Evolutionary conservation across 352 stramenopile species (phyloP), one percentile per base, ranked within the genome.

Genomic region (Globisporangium cederbergense): DNA sequence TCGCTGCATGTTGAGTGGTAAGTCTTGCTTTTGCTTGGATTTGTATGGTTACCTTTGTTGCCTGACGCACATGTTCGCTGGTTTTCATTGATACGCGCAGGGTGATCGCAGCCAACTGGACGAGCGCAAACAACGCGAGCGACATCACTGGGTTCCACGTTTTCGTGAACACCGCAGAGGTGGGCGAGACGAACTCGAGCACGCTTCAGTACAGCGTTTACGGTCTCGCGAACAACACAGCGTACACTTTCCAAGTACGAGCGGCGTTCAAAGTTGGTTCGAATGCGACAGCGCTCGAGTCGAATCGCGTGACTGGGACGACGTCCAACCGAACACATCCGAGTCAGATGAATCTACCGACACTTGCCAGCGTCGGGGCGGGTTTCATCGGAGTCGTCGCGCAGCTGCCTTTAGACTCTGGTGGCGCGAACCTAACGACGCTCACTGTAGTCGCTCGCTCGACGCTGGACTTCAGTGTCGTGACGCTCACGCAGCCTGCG

Each of bases 71-170:
- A 3, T 22, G 2, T 14, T 55, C 10, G 38, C 1, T 22, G 16
- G 25, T 1, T 16, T 32, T 46, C 30, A 52, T 36, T 36, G 38
- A 49, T 4, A 22, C 43, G 18, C 38, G 42, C 22, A 67, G 54
- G 62, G 38, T 52, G 36, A 62, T 62, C n/a, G 14, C 43, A 4
- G 18, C 45, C 4, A 40, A 62, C 8, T 67, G 62, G 62, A 51
- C 62, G 11, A n/a, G 32, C 7, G 5, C 54, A 8, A 62, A 58
- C 36, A 36, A 18, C 3, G 54, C 38, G 16, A 50, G 36, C 42
- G 54, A 62, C 62, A 58, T 67, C 25, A 13, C 22, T 28, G 53
- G 34, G 18, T 62, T 62, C 54, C 62, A 28, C 18, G n/a, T 67
- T 7, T 58, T 62, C 18, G 18, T 53, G 13, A 43, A 67, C 30